Percentiles rank a stretch among this genome's conserved stretches.
phyloP scores from a whole-genome alignment of 306 rosid genomes.

The Vigna hirtella region DNA sequence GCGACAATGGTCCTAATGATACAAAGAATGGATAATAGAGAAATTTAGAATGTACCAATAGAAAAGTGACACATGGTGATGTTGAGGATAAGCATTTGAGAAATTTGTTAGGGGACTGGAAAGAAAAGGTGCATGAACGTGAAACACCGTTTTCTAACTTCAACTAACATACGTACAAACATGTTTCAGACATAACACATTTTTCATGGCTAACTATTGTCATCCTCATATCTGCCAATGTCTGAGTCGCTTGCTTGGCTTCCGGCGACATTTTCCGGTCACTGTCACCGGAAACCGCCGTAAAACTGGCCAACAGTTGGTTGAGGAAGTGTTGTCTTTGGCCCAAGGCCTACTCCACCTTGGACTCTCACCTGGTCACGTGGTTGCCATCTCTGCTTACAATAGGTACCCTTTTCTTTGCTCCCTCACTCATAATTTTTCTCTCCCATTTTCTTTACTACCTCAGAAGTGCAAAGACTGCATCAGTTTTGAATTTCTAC shows the following conservation, averaged over 20 bases:
- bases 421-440: not conserved
- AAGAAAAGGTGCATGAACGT: not conserved
- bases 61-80: not conserved
- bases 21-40: not conserved
- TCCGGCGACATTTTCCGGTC: constrained; percentile 51
- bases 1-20: too few relatives aligned
- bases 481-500: too few relatives aligned
- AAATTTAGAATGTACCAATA: not conserved
- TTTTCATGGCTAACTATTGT: constrained; percentile 55
- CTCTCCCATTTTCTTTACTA: not conserved
- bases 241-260: constrained; percentile 58
- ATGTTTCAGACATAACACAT: not conserved
- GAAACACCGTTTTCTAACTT: not conserved
- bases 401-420: constrained; percentile 56
- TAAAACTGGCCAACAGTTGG: constrained; percentile 66
- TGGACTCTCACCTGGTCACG: constrained; percentile 68
- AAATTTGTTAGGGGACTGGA: not conserved
- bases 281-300: constrained; percentile 52
- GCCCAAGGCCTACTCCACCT: constrained; percentile 65
- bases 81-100: not conserved
- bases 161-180: not conserved
- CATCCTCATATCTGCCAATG: constrained; percentile 81
- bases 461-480: too few relatives aligned
- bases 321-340: constrained; percentile 59
- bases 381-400: constrained; percentile 80